phyloP scores from a whole-genome alignment of 2,329 filamentous ascomycete genomes.

The Fusarium robinianum region DNA sequence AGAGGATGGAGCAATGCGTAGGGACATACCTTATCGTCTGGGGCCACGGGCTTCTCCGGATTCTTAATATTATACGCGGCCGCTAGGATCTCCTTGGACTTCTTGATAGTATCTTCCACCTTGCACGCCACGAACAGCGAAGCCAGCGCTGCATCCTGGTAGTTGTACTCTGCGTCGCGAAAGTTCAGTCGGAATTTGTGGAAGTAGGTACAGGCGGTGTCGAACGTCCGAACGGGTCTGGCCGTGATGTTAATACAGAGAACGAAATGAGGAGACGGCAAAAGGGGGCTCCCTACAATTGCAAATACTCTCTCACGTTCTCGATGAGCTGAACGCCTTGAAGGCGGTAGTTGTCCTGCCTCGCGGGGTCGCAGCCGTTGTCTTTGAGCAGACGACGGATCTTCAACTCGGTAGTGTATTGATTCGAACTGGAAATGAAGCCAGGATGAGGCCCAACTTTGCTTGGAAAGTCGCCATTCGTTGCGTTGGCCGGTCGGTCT shows the following conservation, averaged over 20 bases:
- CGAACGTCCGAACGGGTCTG: conserved; percentile 87
- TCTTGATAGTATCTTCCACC: conserved; percentile 97
- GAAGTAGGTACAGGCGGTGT: conserved; percentile 89
- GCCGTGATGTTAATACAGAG: conserved; percentile 10
- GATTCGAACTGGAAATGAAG: conserved; percentile 56
- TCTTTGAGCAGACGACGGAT: conserved; percentile 73
- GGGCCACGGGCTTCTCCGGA: conserved; percentile 67
- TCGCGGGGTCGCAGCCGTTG: conserved; percentile 72
- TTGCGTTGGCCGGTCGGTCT: conserved; percentile 10
- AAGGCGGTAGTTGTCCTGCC: conserved; percentile 79
- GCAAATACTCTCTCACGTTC: conserved; percentile 75
- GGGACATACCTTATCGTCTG: conserved; percentile 75
- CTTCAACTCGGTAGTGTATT: conserved; percentile 82
- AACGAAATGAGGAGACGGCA: no score
- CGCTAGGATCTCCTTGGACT: conserved; percentile 89
- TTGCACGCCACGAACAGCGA: conserved; percentile 94
- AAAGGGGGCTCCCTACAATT: conserved; percentile 59
- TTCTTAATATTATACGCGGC: conserved; percentile 85
- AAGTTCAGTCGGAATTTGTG: conserved; percentile 91
- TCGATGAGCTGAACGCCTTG: conserved; percentile 91
- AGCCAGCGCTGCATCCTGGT: conserved; percentile 83
- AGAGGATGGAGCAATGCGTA: no score
- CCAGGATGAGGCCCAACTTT: conserved; percentile 52
- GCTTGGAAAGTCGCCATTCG: conserved; percentile 24
- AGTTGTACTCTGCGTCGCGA: conserved; percentile 83